A percentile compares a stretch with the other conserved stretches of the same genome.
These are phyloP conservation scores for Myriosclerotinia scirpicola DNA, from an alignment of 2,329 filamentous ascomycete genomes.

Conservation along the genomic window DNA sequence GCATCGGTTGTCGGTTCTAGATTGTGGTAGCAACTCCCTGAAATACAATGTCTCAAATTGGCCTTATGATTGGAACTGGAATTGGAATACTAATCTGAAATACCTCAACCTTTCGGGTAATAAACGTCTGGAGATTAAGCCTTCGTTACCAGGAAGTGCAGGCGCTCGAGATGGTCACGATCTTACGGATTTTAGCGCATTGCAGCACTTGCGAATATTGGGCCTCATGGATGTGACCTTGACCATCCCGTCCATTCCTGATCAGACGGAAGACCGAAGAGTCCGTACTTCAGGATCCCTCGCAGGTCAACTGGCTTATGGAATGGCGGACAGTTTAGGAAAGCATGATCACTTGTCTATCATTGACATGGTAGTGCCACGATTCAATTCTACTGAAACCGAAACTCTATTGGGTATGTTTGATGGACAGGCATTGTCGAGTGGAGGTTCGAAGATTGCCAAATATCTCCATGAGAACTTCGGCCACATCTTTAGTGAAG, in stretches of 20 bases:
- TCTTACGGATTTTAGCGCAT: slow-evolving; percentile 84
- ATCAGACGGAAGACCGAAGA: slow-evolving; percentile 91
- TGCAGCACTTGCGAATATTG: slow-evolving; percentile 80
- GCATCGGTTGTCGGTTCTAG: slow-evolving; percentile 84
- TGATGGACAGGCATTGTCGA: slow-evolving; percentile 86
- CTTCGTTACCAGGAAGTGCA: slow-evolving; percentile 68
- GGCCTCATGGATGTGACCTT: slow-evolving; percentile 98
- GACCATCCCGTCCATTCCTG: slow-evolving; percentile 87
- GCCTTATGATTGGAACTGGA: slow-evolving; percentile 99
- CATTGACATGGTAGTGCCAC: slow-evolving; percentile 90
- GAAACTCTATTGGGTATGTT: slow-evolving; percentile 94
- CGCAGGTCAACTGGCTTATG: slow-evolving; percentile 87
- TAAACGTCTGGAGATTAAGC: slow-evolving; percentile 89
- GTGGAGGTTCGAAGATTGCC: slow-evolving; percentile 89
- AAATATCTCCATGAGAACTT: slow-evolving; percentile 98
- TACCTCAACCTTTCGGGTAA: slow-evolving; percentile 97
- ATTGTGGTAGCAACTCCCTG: slow-evolving; percentile 90
- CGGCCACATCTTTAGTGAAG: slow-evolving; percentile 76
- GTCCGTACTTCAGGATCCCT: slow-evolving; percentile 95
- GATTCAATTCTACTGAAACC: slow-evolving; percentile 84
- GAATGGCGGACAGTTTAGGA: slow-evolving; percentile 94
- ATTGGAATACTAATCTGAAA: slow-evolving; percentile 90
- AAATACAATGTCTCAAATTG: slow-evolving; percentile 99
- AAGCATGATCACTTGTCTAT: slow-evolving; percentile 93
- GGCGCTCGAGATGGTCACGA: slow-evolving; percentile 66